Conservation (phyloP, 1,284 basidiomycete genomes). For the Thecaphora thlaspeos region DNA sequence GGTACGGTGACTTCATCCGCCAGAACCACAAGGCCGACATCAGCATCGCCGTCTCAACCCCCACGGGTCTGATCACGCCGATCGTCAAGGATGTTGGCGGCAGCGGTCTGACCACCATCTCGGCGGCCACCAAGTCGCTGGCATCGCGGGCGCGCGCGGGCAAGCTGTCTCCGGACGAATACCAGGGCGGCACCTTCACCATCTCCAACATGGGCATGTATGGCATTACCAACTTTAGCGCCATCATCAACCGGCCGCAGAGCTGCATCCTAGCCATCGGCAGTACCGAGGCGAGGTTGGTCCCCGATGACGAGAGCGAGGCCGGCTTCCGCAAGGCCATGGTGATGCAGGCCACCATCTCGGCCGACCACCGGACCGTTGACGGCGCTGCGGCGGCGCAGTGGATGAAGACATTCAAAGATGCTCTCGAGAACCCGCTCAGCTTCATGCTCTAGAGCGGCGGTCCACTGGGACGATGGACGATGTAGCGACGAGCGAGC, state of each 20-base stretch:
- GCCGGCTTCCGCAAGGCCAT: slow-evolving; percentile 70
- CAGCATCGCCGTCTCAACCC: slow-evolving; percentile 93
- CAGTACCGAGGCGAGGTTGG: slow-evolving; percentile 79
- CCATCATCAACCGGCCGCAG: slow-evolving; percentile 99
- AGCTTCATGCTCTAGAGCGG: slow-evolving; percentile 46
- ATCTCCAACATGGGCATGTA: slow-evolving; percentile 99
- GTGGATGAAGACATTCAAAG: slow-evolving; percentile 83
- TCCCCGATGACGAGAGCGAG: slow-evolving; percentile 76
- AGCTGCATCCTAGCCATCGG: slow-evolving; percentile 96
- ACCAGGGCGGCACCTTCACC: slow-evolving; percentile 96
- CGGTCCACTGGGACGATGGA: too few species aligned
- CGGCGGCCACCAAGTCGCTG: slow-evolving; percentile 84
- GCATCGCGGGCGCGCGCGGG: slow-evolving; percentile 94
- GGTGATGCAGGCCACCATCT: slow-evolving; percentile 94
- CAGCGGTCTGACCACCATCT: slow-evolving; percentile 89
- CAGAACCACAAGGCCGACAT: slow-evolving; percentile 98
- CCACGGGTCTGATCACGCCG: slow-evolving; percentile 93
- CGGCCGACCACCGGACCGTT: slow-evolving; percentile 81
- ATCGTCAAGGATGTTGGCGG: slow-evolving; percentile 90
- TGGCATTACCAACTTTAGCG: slow-evolving; percentile 86
- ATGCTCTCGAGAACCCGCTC: slow-evolving; percentile 93
- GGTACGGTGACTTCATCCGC: slow-evolving; percentile 92
- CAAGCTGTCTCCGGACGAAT: slow-evolving; percentile 92
- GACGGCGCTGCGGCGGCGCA: slow-evolving; percentile 63
- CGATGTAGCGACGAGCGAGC: too few species aligned